Percentiles rank a stretch among this genome's conserved stretches.
Conservation (phyloP, 257 asterid species). For the Solanum paucissectum region DNA sequence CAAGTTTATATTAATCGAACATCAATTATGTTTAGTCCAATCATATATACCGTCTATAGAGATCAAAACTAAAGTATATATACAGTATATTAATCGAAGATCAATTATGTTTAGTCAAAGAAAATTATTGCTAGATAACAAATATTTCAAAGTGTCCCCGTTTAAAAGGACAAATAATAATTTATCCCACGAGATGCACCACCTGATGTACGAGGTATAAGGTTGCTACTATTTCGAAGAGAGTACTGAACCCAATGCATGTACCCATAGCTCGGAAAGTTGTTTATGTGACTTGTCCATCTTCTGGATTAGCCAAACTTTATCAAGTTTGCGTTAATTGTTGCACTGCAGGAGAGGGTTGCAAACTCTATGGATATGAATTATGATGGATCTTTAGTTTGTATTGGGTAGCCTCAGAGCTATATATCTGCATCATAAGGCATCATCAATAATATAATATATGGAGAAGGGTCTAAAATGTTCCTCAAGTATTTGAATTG, state of each 20-base stretch:
- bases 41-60: no score
- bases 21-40: no score
- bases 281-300: constrained; percentile 11
- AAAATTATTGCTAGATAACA: no score
- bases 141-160: neutral
- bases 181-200: neutral
- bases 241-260: neutral
- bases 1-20: no score
- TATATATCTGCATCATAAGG: neutral
- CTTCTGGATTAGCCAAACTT: neutral
- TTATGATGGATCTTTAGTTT: neutral
- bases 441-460: neutral
- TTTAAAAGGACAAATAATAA: neutral
- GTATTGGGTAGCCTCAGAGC: neutral
- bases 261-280: constrained; percentile 1
- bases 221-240: neutral
- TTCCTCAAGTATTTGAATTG: no score
- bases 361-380: neutral
- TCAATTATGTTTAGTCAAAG: no score
- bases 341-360: neutral
- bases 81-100: no score
- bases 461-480: no score
- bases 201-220: neutral
- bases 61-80: no score
- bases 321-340: constrained; percentile 1